Percentiles rank a stretch among this genome's conserved stretches.
phyloP scores from a whole-genome alignment of 148 eudicot species.

The Chenopodium suecicum region DNA sequence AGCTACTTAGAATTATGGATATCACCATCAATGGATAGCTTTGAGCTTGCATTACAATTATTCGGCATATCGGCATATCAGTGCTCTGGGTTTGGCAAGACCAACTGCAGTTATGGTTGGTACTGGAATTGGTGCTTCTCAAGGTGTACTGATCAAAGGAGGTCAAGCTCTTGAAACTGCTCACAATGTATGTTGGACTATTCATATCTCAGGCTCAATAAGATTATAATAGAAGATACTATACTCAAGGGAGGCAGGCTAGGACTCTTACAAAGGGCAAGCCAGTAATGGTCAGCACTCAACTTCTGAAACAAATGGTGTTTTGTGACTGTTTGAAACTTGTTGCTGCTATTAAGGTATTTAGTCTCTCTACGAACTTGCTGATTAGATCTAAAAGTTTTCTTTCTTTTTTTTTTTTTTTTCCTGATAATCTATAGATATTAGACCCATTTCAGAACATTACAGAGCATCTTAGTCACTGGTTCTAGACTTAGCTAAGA shows the following conservation, averaged over 20 bases:
- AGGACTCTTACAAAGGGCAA: slow-evolving; percentile 91
- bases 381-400: neutral
- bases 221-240: too few species aligned
- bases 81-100: too few species aligned
- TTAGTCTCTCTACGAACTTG: slow-evolving; percentile 1
- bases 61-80: too few species aligned
- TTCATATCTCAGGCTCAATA: too few species aligned
- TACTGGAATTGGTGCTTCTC: too few species aligned
- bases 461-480: neutral
- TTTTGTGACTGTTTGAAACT: slow-evolving; percentile 68
- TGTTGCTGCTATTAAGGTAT: slow-evolving; percentile 91
- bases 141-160: too few species aligned
- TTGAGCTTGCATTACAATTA: too few species aligned
- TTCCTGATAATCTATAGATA: neutral
- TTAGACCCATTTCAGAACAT: neutral
- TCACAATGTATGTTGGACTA: too few species aligned
- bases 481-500: neutral
- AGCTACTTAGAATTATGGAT: slow-evolving; percentile 27
- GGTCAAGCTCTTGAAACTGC: too few species aligned
- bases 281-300: slow-evolving; percentile 77
- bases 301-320: slow-evolving; percentile 61
- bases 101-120: too few species aligned
- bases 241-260: slow-evolving; percentile 35
- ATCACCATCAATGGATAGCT: too few species aligned
- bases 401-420: neutral